Evolutionary conservation across 441 rosid genomes (phyloP).

Genomic region (Melastoma candidum): DNA sequence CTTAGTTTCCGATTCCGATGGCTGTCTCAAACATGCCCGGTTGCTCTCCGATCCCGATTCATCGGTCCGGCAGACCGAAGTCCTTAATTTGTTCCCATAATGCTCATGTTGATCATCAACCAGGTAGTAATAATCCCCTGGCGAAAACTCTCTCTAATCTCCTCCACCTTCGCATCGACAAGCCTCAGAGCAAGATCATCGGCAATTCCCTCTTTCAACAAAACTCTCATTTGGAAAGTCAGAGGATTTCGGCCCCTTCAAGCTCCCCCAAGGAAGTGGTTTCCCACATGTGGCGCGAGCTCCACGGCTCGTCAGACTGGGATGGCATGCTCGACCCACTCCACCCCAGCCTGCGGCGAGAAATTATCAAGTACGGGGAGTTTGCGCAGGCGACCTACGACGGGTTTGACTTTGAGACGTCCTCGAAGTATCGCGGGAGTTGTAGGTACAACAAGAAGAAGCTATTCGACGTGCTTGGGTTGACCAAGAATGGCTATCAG

Average conservation of each 20-base stretch:
- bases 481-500: conserved; percentile 39
- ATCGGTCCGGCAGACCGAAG: no score
- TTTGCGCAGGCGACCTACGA: conserved; percentile 53
- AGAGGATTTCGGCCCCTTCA: conserved; percentile 22
- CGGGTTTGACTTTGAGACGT: conserved; percentile 54
- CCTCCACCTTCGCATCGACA: no score
- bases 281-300: conserved; percentile 41
- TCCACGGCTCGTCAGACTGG: conserved; percentile 46
- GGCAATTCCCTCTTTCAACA: no score
- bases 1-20: no score
- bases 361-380: conserved; percentile 58
- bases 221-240: no score
- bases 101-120: no score
- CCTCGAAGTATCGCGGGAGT: conserved; percentile 61
- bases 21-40: no score
- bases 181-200: no score
- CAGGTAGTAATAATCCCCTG: no score
- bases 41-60: no score
- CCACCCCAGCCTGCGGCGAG: conserved; percentile 46
- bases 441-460: conserved; percentile 39
- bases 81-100: no score
- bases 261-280: conserved; percentile 48
- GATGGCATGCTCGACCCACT: conserved; percentile 44
- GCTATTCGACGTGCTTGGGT: conserved; percentile 39
- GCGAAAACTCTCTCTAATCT: no score